Conservation (phyloP, 2,329 filamentous ascomycete species). For the Phaeosphaeriaceae sp. region DNA sequence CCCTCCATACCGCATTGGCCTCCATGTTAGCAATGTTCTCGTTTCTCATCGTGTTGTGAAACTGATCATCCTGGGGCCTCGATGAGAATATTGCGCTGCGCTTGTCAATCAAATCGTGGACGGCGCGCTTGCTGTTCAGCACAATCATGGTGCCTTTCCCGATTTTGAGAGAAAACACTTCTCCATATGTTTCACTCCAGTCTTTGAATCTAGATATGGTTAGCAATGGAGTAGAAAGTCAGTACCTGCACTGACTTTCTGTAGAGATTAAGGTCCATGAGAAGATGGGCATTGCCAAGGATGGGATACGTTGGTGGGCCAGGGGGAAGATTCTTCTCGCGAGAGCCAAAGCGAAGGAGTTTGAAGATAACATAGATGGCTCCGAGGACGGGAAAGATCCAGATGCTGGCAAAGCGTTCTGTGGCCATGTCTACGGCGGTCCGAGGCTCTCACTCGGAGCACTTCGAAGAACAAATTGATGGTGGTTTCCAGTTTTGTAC, state of each 20-base stretch:
- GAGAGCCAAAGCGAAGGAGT: slow-evolving; percentile 26
- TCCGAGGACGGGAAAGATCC: slow-evolving; percentile 6
- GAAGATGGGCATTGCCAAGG: slow-evolving; percentile 33
- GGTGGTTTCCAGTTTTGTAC: not conserved
- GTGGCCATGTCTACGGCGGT: not conserved
- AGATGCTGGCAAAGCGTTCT: slow-evolving; percentile 11
- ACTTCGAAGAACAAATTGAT: not conserved
- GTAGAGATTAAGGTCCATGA: slow-evolving; percentile 21
- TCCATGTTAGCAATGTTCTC: slow-evolving; percentile 31
- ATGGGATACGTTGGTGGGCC: slow-evolving; percentile 36
- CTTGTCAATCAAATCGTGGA: slow-evolving; percentile 28
- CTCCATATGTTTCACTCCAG: slow-evolving; percentile 28
- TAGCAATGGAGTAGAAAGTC: slow-evolving; percentile 6
- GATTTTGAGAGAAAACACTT: slow-evolving; percentile 27
- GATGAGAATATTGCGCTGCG: slow-evolving; percentile 21
- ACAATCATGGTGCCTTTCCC: slow-evolving; percentile 27
- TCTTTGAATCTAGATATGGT: slow-evolving; percentile 23
- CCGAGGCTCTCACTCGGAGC: not conserved
- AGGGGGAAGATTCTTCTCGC: slow-evolving; percentile 34
- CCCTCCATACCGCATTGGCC: slow-evolving; percentile 23
- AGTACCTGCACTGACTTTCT: slow-evolving; percentile 17
- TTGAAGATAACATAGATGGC: slow-evolving; percentile 19
- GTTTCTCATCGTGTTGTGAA: slow-evolving; percentile 10
- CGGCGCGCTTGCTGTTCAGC: slow-evolving; percentile 20
- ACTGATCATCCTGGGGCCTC: slow-evolving; percentile 22